phyloP scores from a whole-genome alignment of 106 monocot species.

The Platanthera zijinensis region DNA sequence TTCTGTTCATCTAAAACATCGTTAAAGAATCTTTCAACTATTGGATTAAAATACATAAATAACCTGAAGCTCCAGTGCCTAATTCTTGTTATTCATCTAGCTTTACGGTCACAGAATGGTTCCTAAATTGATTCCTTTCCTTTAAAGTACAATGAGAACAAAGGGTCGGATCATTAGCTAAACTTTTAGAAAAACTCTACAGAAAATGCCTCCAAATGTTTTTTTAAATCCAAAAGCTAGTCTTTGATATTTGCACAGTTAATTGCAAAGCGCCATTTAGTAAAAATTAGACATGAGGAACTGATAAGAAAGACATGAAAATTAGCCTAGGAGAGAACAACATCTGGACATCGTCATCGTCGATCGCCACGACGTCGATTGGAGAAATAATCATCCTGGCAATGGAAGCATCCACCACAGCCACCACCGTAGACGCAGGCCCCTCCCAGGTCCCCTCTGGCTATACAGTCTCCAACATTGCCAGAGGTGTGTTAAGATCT shows the following conservation, averaged over 20 bases:
- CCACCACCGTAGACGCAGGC: background rate
- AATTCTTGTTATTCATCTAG: conserved; percentile 13
- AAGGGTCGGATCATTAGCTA: background rate
- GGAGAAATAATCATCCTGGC: background rate
- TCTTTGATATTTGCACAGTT: background rate
- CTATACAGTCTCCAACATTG: background rate
- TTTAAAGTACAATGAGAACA: background rate
- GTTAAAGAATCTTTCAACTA: background rate
- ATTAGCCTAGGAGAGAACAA: conserved; percentile 11
- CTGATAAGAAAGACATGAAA: conserved; percentile 10
- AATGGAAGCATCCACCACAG: background rate
- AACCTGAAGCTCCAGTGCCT: conserved; percentile 11
- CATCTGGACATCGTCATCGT: conserved; percentile 22
- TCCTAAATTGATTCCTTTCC: conserved; percentile 17
- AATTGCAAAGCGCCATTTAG: background rate
- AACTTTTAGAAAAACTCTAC: background rate
- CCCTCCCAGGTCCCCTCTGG: background rate
- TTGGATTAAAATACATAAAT: background rate
- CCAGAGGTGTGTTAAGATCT: conserved; percentile 3
- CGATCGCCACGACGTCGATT: conserved; percentile 17
- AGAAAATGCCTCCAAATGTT: background rate
- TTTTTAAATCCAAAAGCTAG: background rate
- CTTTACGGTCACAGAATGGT: conserved; percentile 7
- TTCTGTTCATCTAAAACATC: background rate
- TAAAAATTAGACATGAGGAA: background rate